A percentile compares a stretch with the other conserved stretches of the same genome.
phyloP scores from a whole-genome alignment of 139 green algal species.

The Tetraselmis striata region DNA sequence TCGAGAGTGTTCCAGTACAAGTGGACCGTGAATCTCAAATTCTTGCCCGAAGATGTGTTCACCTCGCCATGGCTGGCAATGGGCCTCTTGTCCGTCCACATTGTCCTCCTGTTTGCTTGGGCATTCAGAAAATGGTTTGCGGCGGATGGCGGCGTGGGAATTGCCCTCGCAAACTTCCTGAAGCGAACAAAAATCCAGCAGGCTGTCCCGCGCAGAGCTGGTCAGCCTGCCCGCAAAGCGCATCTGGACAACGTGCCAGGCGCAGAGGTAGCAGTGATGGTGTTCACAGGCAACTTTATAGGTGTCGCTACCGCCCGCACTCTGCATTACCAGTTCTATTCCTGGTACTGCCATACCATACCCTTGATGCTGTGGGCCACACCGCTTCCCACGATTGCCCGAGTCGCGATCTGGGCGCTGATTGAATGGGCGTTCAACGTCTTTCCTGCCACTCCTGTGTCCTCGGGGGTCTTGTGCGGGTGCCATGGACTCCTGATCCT shows the following conservation, averaged over 20 bases:
- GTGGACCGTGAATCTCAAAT: constrained; percentile 84
- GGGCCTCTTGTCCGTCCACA: constrained; percentile 47
- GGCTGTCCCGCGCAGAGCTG: not conserved
- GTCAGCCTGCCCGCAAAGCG: not conserved
- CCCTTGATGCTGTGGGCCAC: constrained; percentile 58
- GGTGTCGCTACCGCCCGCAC: constrained; percentile 66
- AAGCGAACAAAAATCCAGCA: not conserved
- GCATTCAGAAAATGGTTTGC: constrained; percentile 41
- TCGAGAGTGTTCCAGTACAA: constrained; percentile 63
- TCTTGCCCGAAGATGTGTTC: constrained; percentile 66
- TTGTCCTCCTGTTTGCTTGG: constrained; percentile 51
- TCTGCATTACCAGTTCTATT: constrained; percentile 87
- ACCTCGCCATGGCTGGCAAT: constrained; percentile 42
- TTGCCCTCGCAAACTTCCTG: constrained; percentile 10
- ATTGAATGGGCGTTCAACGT: not conserved
- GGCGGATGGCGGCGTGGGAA: constrained; percentile 9
- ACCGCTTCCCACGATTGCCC: not conserved
- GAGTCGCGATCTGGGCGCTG: constrained; percentile 24
- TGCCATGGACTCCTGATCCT: not conserved
- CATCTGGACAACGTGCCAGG: not conserved
- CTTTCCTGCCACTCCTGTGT: not conserved
- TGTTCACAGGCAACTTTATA: constrained; percentile 70
- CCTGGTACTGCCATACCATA: constrained; percentile 69
- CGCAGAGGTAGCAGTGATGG: constrained; percentile 10
- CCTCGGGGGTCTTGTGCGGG: not conserved